Evolutionary conservation across 2,329 filamentous ascomycete genomes (phyloP).

Genomic region (Cytospora paraplurivora): DNA sequence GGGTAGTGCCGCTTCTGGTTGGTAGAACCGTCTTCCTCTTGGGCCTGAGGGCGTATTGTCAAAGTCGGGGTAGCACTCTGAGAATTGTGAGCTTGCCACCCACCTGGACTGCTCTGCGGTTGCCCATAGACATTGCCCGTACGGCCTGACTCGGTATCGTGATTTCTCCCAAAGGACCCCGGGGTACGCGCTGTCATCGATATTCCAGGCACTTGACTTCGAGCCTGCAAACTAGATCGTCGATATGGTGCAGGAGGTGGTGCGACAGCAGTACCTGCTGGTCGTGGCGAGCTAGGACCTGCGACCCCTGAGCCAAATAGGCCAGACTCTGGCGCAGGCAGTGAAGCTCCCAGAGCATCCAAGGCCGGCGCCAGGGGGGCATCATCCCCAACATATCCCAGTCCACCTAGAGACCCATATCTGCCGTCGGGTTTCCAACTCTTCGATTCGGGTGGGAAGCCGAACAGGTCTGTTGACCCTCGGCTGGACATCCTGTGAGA

Average conservation of each 20-base stretch:
- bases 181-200: slow-evolving; percentile 14
- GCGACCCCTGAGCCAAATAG: slow-evolving; percentile 42
- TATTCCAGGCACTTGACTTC: slow-evolving; percentile 39
- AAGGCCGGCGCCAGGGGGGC: slow-evolving; percentile 39
- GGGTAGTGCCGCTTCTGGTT: slow-evolving; percentile 33
- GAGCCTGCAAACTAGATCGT: slow-evolving; percentile 56
- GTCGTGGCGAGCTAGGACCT: slow-evolving; percentile 31
- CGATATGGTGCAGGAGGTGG: slow-evolving; percentile 54
- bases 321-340: slow-evolving; percentile 44
- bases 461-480: slow-evolving; percentile 54
- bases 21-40: slow-evolving; percentile 37
- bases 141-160: slow-evolving; percentile 29
- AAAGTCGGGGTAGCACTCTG: slow-evolving; percentile 21
- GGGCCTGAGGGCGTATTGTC: slow-evolving; percentile 31
- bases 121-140: slow-evolving; percentile 22
- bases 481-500: slow-evolving; percentile 3
- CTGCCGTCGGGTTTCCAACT: slow-evolving; percentile 53
- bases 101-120: slow-evolving; percentile 4
- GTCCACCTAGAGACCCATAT: slow-evolving; percentile 46
- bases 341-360: slow-evolving; percentile 50
- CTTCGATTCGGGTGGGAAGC: slow-evolving; percentile 47
- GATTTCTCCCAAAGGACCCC: slow-evolving; percentile 32
- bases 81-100: neutral
- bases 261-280: slow-evolving; percentile 30
- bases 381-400: slow-evolving; percentile 37